phyloP scores from a whole-genome alignment of 352 stramenopile genomes.

The Globisporangium nagaii region DNA sequence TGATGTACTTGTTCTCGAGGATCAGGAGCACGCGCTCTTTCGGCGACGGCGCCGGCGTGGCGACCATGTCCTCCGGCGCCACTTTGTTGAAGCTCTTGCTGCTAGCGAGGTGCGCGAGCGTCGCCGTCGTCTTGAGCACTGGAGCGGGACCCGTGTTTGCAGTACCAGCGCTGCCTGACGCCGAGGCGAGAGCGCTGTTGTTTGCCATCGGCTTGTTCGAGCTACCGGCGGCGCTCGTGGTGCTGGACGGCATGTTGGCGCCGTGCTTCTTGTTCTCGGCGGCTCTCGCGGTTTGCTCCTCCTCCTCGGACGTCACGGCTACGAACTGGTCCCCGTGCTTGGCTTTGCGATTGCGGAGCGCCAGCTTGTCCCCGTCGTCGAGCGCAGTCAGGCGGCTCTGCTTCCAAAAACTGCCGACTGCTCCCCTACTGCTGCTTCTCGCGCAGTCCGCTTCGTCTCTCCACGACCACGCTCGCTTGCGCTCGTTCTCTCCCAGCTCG shows the following conservation, averaged over 20 bases:
- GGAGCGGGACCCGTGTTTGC: slow-evolving; percentile 19
- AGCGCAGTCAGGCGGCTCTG: slow-evolving; percentile 6
- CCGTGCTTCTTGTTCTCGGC: slow-evolving; percentile 7
- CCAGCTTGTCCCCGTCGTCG: slow-evolving; percentile 22
- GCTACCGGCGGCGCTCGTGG: slow-evolving; percentile 11
- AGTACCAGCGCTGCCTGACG: not conserved
- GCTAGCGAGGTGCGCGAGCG: slow-evolving; percentile 31
- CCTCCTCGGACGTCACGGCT: slow-evolving; percentile 20
- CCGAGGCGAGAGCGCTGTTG: slow-evolving; percentile 4
- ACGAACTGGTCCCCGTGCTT: slow-evolving; percentile 32
- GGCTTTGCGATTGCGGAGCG: slow-evolving; percentile 33
- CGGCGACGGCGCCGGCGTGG: slow-evolving; percentile 24
- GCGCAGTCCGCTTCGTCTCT: not conserved
- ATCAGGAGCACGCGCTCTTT: slow-evolving; percentile 41
- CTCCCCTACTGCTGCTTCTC: too few relatives aligned
- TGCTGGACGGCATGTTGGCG: slow-evolving; percentile 26
- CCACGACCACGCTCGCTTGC: not conserved
- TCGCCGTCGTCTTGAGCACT: slow-evolving; percentile 24
- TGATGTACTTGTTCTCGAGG: slow-evolving; percentile 73
- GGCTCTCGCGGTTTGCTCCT: slow-evolving; percentile 16
- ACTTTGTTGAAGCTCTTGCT: slow-evolving; percentile 64
- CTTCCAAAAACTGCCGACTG: slow-evolving; percentile 5
- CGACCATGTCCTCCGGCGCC: slow-evolving; percentile 42
- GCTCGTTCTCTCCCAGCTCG: too few relatives aligned
- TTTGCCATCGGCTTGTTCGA: slow-evolving; percentile 6